Evolutionary conservation across 2,329 filamentous ascomycete genomes (phyloP), one percentile per base, ranked within the genome.

Genomic region (Phaeoacremonium minimum): DNA sequence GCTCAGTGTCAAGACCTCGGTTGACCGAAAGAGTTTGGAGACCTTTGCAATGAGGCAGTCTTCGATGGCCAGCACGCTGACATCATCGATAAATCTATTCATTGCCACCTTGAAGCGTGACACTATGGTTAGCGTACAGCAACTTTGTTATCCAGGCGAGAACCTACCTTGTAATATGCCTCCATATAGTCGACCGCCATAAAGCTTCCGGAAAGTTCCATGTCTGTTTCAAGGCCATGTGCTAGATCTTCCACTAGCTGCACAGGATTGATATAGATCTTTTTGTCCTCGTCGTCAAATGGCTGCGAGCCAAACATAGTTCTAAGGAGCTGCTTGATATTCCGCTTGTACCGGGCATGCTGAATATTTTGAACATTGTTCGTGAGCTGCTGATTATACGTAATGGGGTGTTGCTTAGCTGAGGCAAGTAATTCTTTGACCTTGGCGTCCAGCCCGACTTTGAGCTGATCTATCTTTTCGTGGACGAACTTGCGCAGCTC

Each of bases 131-230:
- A 14, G 8, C 6, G 9, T 5, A 7, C 11, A 2, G 8, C 26
- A 43, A 40, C 14, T 32, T 14, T 18, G 33, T 19, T 34, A n/a
- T n/a, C n/a, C n/a, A 4, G 32, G 15, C 33, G 29, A 18, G 17
- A 17, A 22, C 39, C 41, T 36, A 66, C 66, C 56, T 68, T 63
- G 49, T 71, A 71, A 44, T 68, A 71, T 2, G 66, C 63, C 33
- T 65, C 46, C 57, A 68, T 63, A 32, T 55, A 58, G 38, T 67
- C 57, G 6, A 61, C 38, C 8, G 59, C 60, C 34, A 63, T 53
- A 1, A 52, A 58, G 14, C 58, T 61, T 4, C 63, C 62, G 40
- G 53, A 58, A 3, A 37, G 37, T 28, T 59, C 52, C 57, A 64
- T 63, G 38, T 66, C 52, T 2, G 41, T 42, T 39, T 63, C 54